Evolutionary conservation across 2,329 filamentous ascomycete species (phyloP), one percentile per base, ranked within the genome.

Genomic region (Aspergillus jensenii): DNA sequence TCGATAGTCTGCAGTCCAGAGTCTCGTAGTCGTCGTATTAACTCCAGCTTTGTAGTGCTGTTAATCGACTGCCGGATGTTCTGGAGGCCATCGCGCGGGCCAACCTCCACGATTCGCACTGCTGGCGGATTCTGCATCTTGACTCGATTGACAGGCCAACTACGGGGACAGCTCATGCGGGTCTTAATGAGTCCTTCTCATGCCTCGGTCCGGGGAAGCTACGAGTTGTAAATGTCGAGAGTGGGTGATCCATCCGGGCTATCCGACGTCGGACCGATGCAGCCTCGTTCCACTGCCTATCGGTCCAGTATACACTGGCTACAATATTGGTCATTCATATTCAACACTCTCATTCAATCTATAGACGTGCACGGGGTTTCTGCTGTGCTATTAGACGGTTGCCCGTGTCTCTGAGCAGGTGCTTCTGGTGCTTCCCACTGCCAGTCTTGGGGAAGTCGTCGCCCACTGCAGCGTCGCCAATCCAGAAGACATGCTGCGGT

Each of bases 41-140:
- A 76, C 64, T 92, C 85, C 55, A 93, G 83, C 74, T 96, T 96
- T 2, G 87, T 91, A 6, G 82, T 79, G 11, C 90, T 78, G 0
- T 90, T 80, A 62, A 96, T 88, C 27, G 81, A 81, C 62, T 80
- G 84, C 76, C 89, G 90, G 78, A 95, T 90, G 70, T 95, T 96
- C 72, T 96, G 91, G 53, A 96, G 77, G n/a, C 91, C 91, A 78
- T 96, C 91, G 63, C 91, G 83, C 35, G 91, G 90, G 8, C 90
- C 90, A 61, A 96, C 91, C 78, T 96, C 91, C 61, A 95, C 87
- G 40, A 96, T 87, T 41, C 81, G 77, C 40, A 84, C 79, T 33
- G 60, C 12, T 14, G 41, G 41, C 6, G 41, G 21, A 19, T 49
- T 49, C 17, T 17, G n/a, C 33, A 14, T 56, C 17, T 17, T 44